Percentiles rank a stretch among this genome's conserved stretches.
Conservation (phyloP, 805 yeast species). For the Wickerhamiella australiensis region DNA sequence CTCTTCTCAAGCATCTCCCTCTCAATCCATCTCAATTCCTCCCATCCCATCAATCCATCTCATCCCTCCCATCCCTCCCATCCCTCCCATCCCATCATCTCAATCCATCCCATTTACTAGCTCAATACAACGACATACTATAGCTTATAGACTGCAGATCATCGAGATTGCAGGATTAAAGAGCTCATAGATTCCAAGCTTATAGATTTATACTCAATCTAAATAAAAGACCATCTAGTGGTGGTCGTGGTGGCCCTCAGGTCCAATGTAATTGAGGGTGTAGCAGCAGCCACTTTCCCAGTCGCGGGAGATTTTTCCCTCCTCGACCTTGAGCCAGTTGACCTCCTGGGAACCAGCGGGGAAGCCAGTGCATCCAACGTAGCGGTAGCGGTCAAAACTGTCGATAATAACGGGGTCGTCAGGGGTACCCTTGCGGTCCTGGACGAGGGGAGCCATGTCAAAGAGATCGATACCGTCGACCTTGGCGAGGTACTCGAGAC, state of each 20-base stretch:
- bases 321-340: conserved; percentile 85
- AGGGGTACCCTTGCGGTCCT: conserved; percentile 83
- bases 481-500: conserved; percentile 88
- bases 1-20: too few species aligned
- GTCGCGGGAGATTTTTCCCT: conserved; percentile 78
- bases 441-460: conserved; percentile 76
- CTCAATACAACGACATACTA: too few species aligned
- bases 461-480: conserved; percentile 85
- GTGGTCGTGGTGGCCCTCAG: conserved; percentile 36
- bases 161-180: too few species aligned
- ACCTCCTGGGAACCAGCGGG: conserved; percentile 87
- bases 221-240: neutral
- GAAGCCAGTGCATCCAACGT: conserved; percentile 93
- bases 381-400: conserved; percentile 83
- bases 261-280: conserved; percentile 79
- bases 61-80: too few species aligned
- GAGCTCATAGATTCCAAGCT: neutral
- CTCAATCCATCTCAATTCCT: too few species aligned
- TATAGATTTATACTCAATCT: neutral
- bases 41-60: too few species aligned
- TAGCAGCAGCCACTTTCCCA: conserved; percentile 98
- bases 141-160: too few species aligned
- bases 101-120: too few species aligned
- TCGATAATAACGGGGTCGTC: conserved; percentile 81
- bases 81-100: too few species aligned